phyloP scores from a whole-genome alignment of 2,329 filamentous ascomycete genomes.

The Intubia oerlemansii region DNA sequence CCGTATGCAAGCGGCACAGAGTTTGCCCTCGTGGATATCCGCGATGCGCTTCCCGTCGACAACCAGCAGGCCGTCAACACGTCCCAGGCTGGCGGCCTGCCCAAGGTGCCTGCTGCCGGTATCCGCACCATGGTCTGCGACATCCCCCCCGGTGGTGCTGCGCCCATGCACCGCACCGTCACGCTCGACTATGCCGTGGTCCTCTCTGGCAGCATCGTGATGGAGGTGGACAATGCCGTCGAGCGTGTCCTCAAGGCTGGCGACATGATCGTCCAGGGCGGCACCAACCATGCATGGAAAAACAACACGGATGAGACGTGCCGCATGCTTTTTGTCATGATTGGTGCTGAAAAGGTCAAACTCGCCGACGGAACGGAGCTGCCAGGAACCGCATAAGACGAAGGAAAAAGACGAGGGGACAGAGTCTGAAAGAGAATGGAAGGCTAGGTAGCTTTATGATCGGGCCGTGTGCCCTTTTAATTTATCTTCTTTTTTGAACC shows the following conservation, averaged over 20 bases:
- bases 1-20: constrained; percentile 1
- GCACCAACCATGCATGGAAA: constrained; percentile 22
- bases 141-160: constrained; percentile 11
- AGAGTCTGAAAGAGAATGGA: too few relatives aligned
- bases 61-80: constrained; percentile 10
- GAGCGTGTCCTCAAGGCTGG: constrained; percentile 16
- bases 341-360: constrained; percentile 18
- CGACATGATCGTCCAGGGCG: constrained; percentile 20
- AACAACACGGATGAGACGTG: constrained; percentile 21
- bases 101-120: too few relatives aligned
- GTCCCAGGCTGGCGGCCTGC: too few relatives aligned
- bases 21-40: constrained; percentile 14
- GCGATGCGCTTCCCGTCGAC: constrained; percentile 12
- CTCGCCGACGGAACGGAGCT: too few relatives aligned
- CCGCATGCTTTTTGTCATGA: constrained; percentile 18
- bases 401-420: too few relatives aligned
- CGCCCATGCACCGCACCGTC: constrained; percentile 20
- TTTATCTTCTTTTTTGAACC: too few relatives aligned
- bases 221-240: constrained; percentile 19
- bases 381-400: too few relatives aligned
- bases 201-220: constrained; percentile 17
- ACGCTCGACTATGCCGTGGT: constrained; percentile 20
- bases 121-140: constrained; percentile 16
- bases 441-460: too few relatives aligned
- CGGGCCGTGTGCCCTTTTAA: too few relatives aligned